phyloP scores from a whole-genome alignment of 1,139 yeast genomes.

The Magnusiomyces ingens region DNA sequence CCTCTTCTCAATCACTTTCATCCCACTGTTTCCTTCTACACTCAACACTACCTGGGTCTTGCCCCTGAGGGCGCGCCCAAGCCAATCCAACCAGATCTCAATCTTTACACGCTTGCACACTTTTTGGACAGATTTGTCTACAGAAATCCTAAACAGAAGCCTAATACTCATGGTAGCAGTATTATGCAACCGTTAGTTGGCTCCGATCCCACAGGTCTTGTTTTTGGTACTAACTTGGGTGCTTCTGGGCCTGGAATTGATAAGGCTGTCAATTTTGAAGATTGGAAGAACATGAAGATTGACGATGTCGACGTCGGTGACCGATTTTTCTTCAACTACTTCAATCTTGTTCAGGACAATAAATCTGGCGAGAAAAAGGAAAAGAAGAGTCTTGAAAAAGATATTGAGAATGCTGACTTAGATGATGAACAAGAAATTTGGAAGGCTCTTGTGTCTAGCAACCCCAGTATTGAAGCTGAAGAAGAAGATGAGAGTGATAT shows the following conservation, averaged over 20 bases:
- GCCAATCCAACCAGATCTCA: slow-evolving; percentile 76
- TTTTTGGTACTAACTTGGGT: slow-evolving; percentile 43
- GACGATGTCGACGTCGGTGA: slow-evolving; percentile 80
- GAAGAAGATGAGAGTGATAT: slow-evolving; percentile 39
- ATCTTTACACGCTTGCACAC: slow-evolving; percentile 78
- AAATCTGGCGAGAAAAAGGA: slow-evolving; percentile 27
- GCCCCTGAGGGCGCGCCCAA: slow-evolving; percentile 43
- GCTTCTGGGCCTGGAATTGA: slow-evolving; percentile 15
- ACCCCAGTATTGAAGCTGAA: slow-evolving; percentile 62
- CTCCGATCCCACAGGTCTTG: slow-evolving; percentile 63
- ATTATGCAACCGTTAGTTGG: slow-evolving; percentile 99
- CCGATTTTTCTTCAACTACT: slow-evolving; percentile 82
- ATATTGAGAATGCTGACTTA: slow-evolving; percentile 31
- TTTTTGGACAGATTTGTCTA: slow-evolving; percentile 94
- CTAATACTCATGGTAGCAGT: slow-evolving; percentile 68
- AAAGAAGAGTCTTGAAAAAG: slow-evolving; percentile 19
- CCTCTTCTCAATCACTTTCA: slow-evolving; percentile 78
- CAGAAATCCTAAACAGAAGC: slow-evolving; percentile 80
- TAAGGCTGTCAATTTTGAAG: slow-evolving; percentile 55
- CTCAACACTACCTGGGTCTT: slow-evolving; percentile 36
- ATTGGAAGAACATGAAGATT: slow-evolving; percentile 67
- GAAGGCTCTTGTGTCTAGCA: slow-evolving; percentile 80
- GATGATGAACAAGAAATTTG: slow-evolving; percentile 74
- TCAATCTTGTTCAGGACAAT: slow-evolving; percentile 50
- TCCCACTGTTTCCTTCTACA: slow-evolving; percentile 84